These are phyloP conservation scores for Ceriops tagal DNA, from an alignment of 345 rosid species.

Conservation along the genomic window DNA sequence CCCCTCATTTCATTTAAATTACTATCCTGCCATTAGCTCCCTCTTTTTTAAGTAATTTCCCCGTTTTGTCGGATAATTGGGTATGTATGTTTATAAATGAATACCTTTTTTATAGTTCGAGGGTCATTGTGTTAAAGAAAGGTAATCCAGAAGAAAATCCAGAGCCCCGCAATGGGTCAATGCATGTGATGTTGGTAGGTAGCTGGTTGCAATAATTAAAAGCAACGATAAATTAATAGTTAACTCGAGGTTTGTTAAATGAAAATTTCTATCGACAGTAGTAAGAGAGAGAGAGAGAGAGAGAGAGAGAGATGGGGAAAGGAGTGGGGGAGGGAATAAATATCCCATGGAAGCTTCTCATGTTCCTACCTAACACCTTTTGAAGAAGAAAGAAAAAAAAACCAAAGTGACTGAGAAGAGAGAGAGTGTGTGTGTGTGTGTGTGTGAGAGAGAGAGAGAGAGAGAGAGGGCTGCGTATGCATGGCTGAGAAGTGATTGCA, in stretches of 20 bases:
- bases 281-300: background rate
- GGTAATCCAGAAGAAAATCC: background rate
- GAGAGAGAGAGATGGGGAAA: background rate
- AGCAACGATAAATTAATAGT: background rate
- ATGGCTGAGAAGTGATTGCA: constrained; percentile 26
- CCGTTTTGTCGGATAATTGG: no score
- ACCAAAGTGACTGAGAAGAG: no score
- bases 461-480: constrained; percentile 14
- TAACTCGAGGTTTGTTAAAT: background rate
- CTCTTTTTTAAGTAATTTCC: background rate
- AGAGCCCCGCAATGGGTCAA: background rate
- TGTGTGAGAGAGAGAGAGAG: background rate
- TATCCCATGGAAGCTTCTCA: constrained; percentile 44
- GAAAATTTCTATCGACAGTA: background rate
- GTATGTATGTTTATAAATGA: no score
- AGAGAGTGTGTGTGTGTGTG: no score
- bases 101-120: background rate
- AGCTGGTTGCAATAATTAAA: constrained; percentile 25
- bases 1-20: background rate
- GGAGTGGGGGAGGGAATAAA: background rate
- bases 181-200: constrained; percentile 48
- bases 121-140: background rate
- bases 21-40: background rate
- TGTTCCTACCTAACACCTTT: constrained; percentile 49
- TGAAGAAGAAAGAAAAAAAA: constrained; percentile 20